phyloP scores from a whole-genome alignment of 371 early-diverging fungal genomes.

The Rhizopus stolonifer region DNA sequence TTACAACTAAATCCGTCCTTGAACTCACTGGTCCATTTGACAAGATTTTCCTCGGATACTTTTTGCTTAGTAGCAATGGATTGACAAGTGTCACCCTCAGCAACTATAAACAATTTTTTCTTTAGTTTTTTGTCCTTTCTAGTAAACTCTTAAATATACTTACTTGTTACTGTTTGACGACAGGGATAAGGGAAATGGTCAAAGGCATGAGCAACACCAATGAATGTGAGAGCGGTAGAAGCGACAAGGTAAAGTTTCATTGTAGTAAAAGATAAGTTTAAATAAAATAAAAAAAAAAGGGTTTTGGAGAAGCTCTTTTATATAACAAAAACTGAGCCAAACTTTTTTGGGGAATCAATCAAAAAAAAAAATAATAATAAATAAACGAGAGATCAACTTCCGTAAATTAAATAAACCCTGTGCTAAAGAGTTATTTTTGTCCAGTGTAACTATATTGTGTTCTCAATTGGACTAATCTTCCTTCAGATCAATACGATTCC shows the following conservation, averaged over 20 bases:
- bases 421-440: background rate
- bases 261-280: background rate
- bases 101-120: background rate
- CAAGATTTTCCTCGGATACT: background rate
- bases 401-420: background rate
- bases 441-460: background rate
- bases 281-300: no score
- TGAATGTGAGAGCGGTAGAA: conserved; percentile 3
- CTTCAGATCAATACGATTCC: background rate
- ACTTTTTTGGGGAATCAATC: no score
- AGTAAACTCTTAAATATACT: no score
- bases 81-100: conserved; percentile 1
- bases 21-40: conserved; percentile 4
- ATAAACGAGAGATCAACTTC: no score
- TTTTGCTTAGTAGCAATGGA: conserved; percentile 1
- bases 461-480: background rate
- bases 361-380: no score
- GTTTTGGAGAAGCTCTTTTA: no score
- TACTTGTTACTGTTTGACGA: conserved; percentile 5
- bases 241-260: conserved; percentile 6
- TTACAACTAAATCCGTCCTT: background rate
- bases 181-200: conserved; percentile 4
- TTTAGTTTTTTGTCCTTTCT: background rate
- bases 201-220: conserved; percentile 1
- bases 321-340: no score